Base-by-base conservation (phyloP, 352 stramenopile species). In the Phytophthora brassicae region DNA sequence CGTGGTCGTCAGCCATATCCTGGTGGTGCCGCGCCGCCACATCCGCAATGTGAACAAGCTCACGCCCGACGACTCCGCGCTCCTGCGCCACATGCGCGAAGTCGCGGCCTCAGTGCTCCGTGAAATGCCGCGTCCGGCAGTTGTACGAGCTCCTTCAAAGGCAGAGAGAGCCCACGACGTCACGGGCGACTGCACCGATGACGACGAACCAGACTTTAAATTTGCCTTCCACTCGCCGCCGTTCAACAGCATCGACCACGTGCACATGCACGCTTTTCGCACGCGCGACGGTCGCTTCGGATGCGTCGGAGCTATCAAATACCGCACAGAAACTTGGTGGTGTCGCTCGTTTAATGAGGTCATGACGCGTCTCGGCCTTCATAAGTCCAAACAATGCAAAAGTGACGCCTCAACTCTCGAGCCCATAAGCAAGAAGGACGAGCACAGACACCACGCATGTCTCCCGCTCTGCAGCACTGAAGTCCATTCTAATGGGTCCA, bases 191-290 rank as follows among this genome's bases (percentile, higher is more conserved):
- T 59, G 39, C 33, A 60, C 45, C 13, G 57, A 58, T 45, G 55
- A 73, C 6, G 44, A 72, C 33, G 62, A 72, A 38, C 60, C 67
- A 22, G 70, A 86, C 44, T 90, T 72, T 46, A 90, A 89, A 55
- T 88, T 90, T 16, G 84, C 86, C 1, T 95, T 95, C 65, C 86
- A 95, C 64, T 85, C 77, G 19, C 86, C 86, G 9, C 86, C 86
- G 16, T 95, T 95, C 66, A 95, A 95, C 75, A 92, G 82, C 64
- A 95, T 95, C 63, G 86, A 95, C 66, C 86, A 95, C 66, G 83
- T 95, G 36, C 86, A 95, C 77, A 94, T 95, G 84, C 86, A 95
- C 68, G 84, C 84, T 16, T 94, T 95, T 54, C 79, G 77, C 14
- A 80, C 69, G 41, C 74, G 81, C 14, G 62, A 84, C 39, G 68